Evolutionary conservation across 257 asterid species (phyloP), one percentile per base, ranked within the genome.

Genomic region (Solanum chmielewskii): DNA sequence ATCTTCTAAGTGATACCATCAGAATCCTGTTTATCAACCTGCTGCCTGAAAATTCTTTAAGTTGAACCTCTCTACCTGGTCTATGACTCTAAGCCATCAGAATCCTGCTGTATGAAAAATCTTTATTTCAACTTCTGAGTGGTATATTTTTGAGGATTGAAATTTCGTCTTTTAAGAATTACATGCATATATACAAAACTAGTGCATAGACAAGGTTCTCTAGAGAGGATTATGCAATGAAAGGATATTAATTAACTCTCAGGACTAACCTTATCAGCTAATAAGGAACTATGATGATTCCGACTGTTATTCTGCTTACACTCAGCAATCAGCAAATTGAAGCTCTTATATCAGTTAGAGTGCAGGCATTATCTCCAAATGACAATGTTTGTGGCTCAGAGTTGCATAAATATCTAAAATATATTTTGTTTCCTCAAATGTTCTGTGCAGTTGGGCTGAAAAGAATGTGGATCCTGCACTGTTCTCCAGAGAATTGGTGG

Each of bases 381-480:
- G 20, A 10, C 10, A 23, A 82, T 52, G 9, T 16, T 27, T 37
- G 35, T 68, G 56, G 9, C 59, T 41, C 20, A 6, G 83, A 21
- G 59, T 60, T 85, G 64, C 21, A 25, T 76, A 41, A 56, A 69
- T 47, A 74, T 42, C 13, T 64, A 16, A n/a, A 44, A 9, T 66
- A 29, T 56, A 3, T 15, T 16, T 37, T 84, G 64, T 45, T 78
- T 35, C 64, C 52, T 78, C 10, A 78, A 78, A 27, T 62, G 9
- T 86, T 33, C 18, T 76, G 86, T 88, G 90, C 93, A 96, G 99
- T 37, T 96, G 99, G 99, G 96, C 98, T 78, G 97, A 95, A 74
- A 89, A 92, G 49, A 89, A 92, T 85, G 99, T 96, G 84, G 84
- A 96, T 92, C 99, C 98, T 62, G 98, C 99, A 33, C 89, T 93